phyloP scores from a whole-genome alignment of 164 flowering plant genomes.

The Nelumbo lutea region DNA sequence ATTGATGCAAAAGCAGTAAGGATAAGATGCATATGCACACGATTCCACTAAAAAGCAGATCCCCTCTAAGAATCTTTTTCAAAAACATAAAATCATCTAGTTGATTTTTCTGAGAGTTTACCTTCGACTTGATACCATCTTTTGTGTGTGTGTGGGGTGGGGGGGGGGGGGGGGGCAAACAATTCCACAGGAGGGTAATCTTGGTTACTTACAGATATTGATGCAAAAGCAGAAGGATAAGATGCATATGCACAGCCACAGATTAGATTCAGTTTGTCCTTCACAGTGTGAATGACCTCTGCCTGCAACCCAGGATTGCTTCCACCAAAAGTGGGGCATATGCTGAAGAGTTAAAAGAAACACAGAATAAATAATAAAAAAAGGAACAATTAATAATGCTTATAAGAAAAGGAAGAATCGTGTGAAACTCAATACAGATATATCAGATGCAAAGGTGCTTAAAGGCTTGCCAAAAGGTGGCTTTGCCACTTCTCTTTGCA shows the following conservation, averaged over 20 bases:
- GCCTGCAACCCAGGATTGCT: slow-evolving; percentile 85
- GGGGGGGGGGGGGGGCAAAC: too few relatives aligned
- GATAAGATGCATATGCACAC: slow-evolving; percentile 27
- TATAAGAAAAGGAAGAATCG: too few relatives aligned
- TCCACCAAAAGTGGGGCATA: slow-evolving; percentile 92
- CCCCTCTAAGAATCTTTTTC: neutral
- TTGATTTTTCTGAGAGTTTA: neutral
- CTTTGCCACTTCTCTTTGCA: too few relatives aligned
- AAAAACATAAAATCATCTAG: neutral
- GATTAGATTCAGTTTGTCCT: slow-evolving; percentile 68
- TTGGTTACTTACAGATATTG: slow-evolving; percentile 60
- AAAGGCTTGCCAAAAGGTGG: too few relatives aligned
- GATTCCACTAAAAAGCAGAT: neutral
- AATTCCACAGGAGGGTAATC: neutral
- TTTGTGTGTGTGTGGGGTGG: too few relatives aligned
- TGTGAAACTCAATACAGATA: too few relatives aligned
- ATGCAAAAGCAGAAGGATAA: slow-evolving; percentile 80
- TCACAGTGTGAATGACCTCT: slow-evolving; percentile 74
- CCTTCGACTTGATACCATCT: too few relatives aligned
- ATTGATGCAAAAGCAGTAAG: slow-evolving; percentile 84
- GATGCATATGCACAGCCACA: slow-evolving; percentile 60
- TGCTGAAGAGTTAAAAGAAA: slow-evolving; percentile 34
- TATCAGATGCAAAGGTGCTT: too few relatives aligned
- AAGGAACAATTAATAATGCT: neutral
- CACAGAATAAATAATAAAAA: neutral